phyloP scores from a whole-genome alignment of 2,329 filamentous ascomycete species.

The Ustulina deusta region DNA sequence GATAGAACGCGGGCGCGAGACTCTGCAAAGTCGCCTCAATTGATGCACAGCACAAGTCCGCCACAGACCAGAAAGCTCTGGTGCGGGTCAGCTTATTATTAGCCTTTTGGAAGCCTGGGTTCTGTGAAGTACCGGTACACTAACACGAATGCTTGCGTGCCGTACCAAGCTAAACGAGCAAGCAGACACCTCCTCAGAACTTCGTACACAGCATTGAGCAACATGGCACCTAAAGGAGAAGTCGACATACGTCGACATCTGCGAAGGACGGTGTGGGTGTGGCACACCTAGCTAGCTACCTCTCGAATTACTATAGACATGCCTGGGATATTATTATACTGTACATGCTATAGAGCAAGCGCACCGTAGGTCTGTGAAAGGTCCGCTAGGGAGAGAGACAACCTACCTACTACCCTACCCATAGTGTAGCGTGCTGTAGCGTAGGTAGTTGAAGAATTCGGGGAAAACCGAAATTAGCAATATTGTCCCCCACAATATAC shows the following conservation, averaged over 20 bases:
- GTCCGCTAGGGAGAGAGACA: too few relatives aligned
- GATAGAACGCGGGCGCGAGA: constrained; percentile 3
- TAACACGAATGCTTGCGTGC: constrained; percentile 5
- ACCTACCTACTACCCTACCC: too few relatives aligned
- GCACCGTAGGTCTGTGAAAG: background rate
- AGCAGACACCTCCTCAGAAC: background rate
- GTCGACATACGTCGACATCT: constrained; percentile 6
- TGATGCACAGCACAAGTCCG: constrained; percentile 18
- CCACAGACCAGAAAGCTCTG: constrained; percentile 14
- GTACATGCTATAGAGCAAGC: background rate
- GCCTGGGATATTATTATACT: constrained; percentile 3
- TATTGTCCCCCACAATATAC: constrained; percentile 23
- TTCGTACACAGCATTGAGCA: constrained; percentile 4
- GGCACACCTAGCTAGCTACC: background rate
- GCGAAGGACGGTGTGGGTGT: constrained; percentile 7
- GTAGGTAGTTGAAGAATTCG: constrained; percentile 20
- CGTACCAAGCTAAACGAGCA: constrained; percentile 2
- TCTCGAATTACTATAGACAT: constrained; percentile 9
- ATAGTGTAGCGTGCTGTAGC: background rate
- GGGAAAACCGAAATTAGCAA: constrained; percentile 35
- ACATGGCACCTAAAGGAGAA: background rate
- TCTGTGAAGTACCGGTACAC: background rate
- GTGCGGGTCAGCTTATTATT: constrained; percentile 10
- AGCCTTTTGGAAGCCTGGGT: background rate
- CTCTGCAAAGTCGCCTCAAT: constrained; percentile 3